phyloP scores from a whole-genome alignment of 371 early-diverging fungal species.

The Mortierella sp. region DNA sequence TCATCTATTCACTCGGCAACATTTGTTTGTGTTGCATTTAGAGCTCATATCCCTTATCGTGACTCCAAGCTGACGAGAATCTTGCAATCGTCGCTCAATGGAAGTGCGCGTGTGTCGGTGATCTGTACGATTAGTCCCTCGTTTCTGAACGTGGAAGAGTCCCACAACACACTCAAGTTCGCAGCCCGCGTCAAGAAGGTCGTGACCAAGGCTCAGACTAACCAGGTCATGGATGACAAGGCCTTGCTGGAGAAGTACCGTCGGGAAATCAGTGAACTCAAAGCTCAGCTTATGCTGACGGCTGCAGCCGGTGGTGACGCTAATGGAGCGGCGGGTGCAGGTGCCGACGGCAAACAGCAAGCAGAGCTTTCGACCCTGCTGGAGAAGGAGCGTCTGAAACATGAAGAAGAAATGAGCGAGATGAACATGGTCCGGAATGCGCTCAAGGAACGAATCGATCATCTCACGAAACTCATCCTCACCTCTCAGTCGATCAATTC shows the following conservation, averaged over 20 bases:
- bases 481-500: conserved; percentile 68
- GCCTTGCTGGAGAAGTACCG: conserved; percentile 88
- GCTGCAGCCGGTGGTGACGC: conserved; percentile 20
- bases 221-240: conserved; percentile 85
- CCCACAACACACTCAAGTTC: conserved; percentile 88
- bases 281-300: conserved; percentile 76
- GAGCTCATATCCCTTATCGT: conserved; percentile 85
- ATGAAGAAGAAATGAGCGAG: conserved; percentile 82
- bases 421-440: conserved; percentile 78
- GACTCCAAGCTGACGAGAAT: conserved; percentile 94
- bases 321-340: conserved; percentile 1
- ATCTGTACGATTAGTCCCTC: conserved; percentile 85
- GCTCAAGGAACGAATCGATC: conserved; percentile 84
- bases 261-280: conserved; percentile 85
- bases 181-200: conserved; percentile 85
- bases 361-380: conserved; percentile 49
- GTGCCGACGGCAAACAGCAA: conserved; percentile 27
- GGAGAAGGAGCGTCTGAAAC: conserved; percentile 60
- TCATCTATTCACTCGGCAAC: no score
- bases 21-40: conserved; percentile 11
- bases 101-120: conserved; percentile 82
- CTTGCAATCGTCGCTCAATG: conserved; percentile 84
- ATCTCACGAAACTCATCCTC: conserved; percentile 85
- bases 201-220: conserved; percentile 71
- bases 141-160: conserved; percentile 73